A percentile compares a stretch with the other conserved stretches of the same genome.
Conservation (phyloP, 176 grass and related monocot genomes). For the Elaeis guineensis region DNA sequence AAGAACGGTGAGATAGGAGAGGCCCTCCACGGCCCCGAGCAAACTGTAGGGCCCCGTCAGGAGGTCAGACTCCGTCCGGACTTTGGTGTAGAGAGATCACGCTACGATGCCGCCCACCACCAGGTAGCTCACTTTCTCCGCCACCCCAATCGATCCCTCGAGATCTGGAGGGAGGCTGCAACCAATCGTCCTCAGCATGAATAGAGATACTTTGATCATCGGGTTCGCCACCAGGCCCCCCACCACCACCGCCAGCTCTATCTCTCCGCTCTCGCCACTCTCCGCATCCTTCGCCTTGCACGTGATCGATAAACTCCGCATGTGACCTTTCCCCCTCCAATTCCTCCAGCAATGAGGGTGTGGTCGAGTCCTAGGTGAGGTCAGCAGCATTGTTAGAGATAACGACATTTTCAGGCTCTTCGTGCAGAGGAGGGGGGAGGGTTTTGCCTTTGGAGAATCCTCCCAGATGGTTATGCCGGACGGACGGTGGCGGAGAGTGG, state of each 20-base stretch:
- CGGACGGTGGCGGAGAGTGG: no score
- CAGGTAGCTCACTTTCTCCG: conserved; percentile 79
- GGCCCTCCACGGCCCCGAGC: conserved; percentile 64
- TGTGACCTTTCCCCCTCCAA: no score
- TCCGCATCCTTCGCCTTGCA: no score
- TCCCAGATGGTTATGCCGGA: no score
- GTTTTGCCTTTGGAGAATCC: no score
- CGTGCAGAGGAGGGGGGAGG: no score
- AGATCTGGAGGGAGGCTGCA: conserved; percentile 65
- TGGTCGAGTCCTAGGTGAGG: no score
- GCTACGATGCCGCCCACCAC: conserved; percentile 44
- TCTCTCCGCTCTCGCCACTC: conserved; percentile 15
- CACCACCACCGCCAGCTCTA: conserved; percentile 32
- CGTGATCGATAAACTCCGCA: background rate
- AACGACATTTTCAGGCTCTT: no score
- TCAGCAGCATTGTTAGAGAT: no score
- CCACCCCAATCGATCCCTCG: conserved; percentile 50
- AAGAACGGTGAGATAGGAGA: conserved; percentile 43
- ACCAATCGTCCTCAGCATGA: conserved; percentile 57
- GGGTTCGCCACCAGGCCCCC: conserved; percentile 43
- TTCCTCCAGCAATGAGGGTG: no score
- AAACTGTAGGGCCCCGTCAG: conserved; percentile 59
- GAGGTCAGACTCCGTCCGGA: conserved; percentile 59
- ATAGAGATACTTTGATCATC: conserved; percentile 60
- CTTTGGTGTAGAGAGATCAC: conserved; percentile 73